Conservation (phyloP, 306 rosid species). For the Benincasa hispida region DNA sequence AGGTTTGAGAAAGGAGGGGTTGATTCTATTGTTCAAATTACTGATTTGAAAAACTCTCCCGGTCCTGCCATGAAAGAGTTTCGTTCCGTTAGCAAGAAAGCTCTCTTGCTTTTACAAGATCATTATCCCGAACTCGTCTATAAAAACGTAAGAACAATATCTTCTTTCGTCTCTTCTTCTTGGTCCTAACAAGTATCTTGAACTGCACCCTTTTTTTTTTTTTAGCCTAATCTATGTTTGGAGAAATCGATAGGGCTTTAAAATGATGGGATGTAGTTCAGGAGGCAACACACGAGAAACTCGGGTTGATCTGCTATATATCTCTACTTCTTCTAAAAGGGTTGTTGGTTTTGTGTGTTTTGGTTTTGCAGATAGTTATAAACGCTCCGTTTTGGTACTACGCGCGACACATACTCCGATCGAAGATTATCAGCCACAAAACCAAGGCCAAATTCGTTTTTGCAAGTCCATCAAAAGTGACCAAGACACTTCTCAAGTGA, state of each 20-base stretch:
- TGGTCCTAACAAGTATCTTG: neutral
- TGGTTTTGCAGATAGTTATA: constrained; percentile 39
- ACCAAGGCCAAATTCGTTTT: constrained; percentile 45
- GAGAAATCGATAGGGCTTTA: too few species aligned
- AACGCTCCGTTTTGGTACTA: constrained; percentile 79
- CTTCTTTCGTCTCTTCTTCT: neutral
- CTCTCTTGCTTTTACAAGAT: constrained; percentile 32
- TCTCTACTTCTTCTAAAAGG: too few species aligned
- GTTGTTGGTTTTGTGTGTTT: neutral
- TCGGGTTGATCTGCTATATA: too few species aligned
- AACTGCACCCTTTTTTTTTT: too few species aligned
- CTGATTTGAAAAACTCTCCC: constrained; percentile 47
- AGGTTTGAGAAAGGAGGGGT: constrained; percentile 50
- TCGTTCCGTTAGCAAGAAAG: constrained; percentile 24
- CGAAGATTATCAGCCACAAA: constrained; percentile 35
- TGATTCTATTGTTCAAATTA: constrained; percentile 39
- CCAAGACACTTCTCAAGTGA: constrained; percentile 72
- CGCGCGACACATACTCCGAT: constrained; percentile 37
- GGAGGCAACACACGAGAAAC: too few species aligned
- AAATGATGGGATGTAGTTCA: too few species aligned
- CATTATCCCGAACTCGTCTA: constrained; percentile 55
- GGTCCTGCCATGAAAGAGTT: constrained; percentile 45
- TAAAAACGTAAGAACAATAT: constrained; percentile 9
- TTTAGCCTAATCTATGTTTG: too few species aligned
- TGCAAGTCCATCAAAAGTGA: constrained; percentile 41